Base-by-base conservation (phyloP, 106 monocot species). In the Allium cepa region DNA sequence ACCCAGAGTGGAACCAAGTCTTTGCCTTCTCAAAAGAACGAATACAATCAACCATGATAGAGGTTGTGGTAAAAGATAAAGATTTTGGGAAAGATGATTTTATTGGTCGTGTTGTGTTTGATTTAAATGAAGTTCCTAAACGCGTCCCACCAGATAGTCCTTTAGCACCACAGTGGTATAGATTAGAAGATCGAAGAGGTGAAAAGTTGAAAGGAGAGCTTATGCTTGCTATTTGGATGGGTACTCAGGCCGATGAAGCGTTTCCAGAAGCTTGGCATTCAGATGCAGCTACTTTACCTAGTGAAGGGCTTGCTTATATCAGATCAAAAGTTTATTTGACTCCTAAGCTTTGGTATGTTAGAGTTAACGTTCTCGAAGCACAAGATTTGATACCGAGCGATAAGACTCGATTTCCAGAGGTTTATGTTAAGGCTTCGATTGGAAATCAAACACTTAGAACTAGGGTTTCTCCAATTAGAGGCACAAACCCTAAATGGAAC, bases 1-100 rank as follows among this genome's bases (percentile, higher is more conserved):
- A 57, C 17, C 78, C 85, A 6, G 85, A 85, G 27, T 85, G 85
- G 85, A 85, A 81, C 75, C 85, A 81, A 55, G 81, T 85, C 8
- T 85, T 85, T 63, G 85, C 85, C 46, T 85, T 85, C 64, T 85
- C 85, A 3, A 81, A 78, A 50, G 85, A 85, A 4, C 60, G 75
- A 22, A 74, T 85, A 28, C 85, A 85, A 59, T 69, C 78, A 10
- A 68, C 82, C 27, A 28, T 6, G 9, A 58, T 82, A 2, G 82
- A 82, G 60, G 77, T 82, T 52, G 55, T 82, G 47, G 68, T 82
- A 10, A 78, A 78, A 53, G 82, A 78, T 48, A 70, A 74, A 55
- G 73, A 80, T 51, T 61, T 76, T 10, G 53, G 75, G n/a, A 69
- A 69, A 62, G 82, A 70, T 56, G 82, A 74, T 59, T 78, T 70